Conservation (phyloP, 2,329 filamentous ascomycete species). For the Fusarium falciforme region DNA sequence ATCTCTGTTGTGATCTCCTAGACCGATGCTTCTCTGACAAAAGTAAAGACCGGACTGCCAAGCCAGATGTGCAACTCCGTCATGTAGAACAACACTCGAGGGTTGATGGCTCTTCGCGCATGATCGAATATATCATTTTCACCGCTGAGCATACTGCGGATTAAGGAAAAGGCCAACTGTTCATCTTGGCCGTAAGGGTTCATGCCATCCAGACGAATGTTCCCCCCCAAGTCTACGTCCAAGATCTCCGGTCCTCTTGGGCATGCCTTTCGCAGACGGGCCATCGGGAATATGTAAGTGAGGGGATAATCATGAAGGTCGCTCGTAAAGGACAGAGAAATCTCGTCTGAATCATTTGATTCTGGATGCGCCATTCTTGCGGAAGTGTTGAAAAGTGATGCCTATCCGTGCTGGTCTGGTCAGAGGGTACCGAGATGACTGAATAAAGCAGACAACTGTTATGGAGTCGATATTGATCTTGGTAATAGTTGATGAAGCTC, state of each 20-base stretch:
- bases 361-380: background rate
- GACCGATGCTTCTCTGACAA: background rate
- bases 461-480: background rate
- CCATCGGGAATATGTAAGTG: background rate
- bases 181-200: background rate
- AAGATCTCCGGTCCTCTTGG: background rate
- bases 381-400: background rate
- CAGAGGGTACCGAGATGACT: background rate
- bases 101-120: background rate
- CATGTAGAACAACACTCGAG: slow-evolving; percentile 29
- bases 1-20: background rate
- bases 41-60: background rate
- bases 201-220: background rate
- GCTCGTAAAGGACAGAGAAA: background rate
- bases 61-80: slow-evolving; percentile 19
- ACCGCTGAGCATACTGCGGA: slow-evolving; percentile 19
- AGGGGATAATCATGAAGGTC: background rate
- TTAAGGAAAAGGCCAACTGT: background rate
- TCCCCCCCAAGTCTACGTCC: background rate
- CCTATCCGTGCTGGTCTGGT: background rate
- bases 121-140: background rate
- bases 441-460: background rate
- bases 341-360: background rate
- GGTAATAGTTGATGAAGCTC: background rate
- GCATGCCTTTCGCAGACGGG: background rate